These are phyloP conservation scores for Phycomyces nitens DNA, from an alignment of 192 early-diverging fungal species.

Conservation along the genomic window DNA sequence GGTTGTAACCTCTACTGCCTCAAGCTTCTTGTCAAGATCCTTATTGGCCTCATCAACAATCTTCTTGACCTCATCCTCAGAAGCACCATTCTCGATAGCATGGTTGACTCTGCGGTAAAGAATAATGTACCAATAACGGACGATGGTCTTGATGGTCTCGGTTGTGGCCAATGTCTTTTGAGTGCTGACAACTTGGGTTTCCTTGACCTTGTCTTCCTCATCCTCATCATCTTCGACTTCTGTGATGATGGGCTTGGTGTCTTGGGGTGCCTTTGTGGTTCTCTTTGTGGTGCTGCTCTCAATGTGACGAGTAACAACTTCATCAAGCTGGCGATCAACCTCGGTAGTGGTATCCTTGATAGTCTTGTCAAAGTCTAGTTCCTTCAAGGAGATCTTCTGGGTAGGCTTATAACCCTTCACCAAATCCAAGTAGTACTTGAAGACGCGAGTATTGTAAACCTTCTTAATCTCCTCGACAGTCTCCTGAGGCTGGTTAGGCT, in stretches of 20 bases:
- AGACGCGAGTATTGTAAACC: too few species aligned
- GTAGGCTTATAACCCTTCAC: too few species aligned
- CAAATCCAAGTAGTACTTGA: too few species aligned
- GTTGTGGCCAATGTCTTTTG: slow-evolving; percentile 2
- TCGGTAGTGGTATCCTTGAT: background rate
- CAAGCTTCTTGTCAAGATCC: background rate
- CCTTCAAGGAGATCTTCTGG: too few species aligned
- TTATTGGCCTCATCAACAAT: slow-evolving; percentile 5
- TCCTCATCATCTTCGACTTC: slow-evolving; percentile 1
- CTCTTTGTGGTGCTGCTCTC: too few species aligned
- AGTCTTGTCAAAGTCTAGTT: too few species aligned
- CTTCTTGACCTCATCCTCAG: slow-evolving; percentile 15
- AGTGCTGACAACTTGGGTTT: too few species aligned
- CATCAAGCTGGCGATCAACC: slow-evolving; percentile 11
- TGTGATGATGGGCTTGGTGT: background rate
- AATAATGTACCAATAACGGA: slow-evolving; percentile 18
- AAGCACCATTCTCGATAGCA: slow-evolving; percentile 17
- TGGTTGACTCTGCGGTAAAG: slow-evolving; percentile 3
- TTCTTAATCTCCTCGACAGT: too few species aligned
- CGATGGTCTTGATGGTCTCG: slow-evolving; percentile 19
- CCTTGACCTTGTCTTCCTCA: background rate
- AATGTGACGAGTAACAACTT: background rate
- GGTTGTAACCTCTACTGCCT: background rate
- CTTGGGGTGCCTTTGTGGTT: background rate
- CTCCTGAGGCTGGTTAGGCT: too few species aligned